These are phyloP conservation scores for Jacaranda copaia DNA, from an alignment of 257 asterid species.

Conservation along the genomic window DNA sequence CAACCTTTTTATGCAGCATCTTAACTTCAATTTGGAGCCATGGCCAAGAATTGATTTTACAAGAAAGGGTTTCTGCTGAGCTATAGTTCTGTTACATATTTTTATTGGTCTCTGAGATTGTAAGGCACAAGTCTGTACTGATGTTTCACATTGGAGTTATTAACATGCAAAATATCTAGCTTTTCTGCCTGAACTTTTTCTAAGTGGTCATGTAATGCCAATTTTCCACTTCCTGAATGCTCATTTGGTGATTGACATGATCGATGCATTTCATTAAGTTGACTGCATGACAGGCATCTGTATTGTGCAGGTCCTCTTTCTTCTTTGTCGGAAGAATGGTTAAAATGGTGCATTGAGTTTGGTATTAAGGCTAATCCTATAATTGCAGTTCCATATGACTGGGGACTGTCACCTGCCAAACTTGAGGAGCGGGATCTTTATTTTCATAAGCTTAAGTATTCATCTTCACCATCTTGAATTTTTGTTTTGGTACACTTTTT, in stretches of 20 bases:
- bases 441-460: conserved; percentile 93
- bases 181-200: conserved; percentile 11
- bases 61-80: conserved; percentile 9
- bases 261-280: conserved; percentile 32
- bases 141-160: conserved; percentile 25
- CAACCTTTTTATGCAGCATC: conserved; percentile 1
- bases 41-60: conserved; percentile 16
- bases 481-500: conserved; percentile 6
- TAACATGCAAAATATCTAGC: conserved; percentile 15
- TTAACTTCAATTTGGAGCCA: conserved; percentile 18
- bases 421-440: conserved; percentile 98
- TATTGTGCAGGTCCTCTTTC: conserved; percentile 88
- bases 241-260: conserved; percentile 28
- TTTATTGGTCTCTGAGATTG: conserved; percentile 8
- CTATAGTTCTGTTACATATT: background rate
- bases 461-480: conserved; percentile 31
- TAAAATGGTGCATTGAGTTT: conserved; percentile 99
- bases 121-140: background rate
- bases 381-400: conserved; percentile 94
- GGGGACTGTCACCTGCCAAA: conserved; percentile 95
- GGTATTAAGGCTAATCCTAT: conserved; percentile 97
- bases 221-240: conserved; percentile 22
- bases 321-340: conserved; percentile 99
- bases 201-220: conserved; percentile 6
- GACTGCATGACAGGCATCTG: conserved; percentile 34